Base-by-base conservation (phyloP, 2,329 filamentous ascomycete species). In the Alternaria viburni region DNA sequence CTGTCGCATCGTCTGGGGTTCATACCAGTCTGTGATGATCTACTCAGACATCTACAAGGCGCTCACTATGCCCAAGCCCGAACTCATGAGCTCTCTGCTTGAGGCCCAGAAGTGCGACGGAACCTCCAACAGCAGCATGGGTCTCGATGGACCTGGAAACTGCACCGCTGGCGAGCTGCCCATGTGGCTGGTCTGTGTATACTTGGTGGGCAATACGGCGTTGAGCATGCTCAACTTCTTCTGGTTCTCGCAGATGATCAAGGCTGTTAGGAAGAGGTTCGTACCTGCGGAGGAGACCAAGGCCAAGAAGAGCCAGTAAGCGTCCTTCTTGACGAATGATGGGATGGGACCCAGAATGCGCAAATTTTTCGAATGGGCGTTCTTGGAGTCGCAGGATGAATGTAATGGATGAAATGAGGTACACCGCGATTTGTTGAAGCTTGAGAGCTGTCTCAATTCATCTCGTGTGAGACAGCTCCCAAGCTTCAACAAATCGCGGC, bases 191-290 rank as follows among this genome's bases (percentile, higher is more conserved):
- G 89, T 87, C 1, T 81, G 80, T 11, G 81, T 88, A 9, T 95
- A 95, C 74, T 77, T 93, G n/a, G 83, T 84, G 10, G 89, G 88
- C 74, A 96, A 96, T 76, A 69, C 92, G 15, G 86, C 87, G 0
- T 84, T 96, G 47, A 94, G 93, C 74, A 83, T 86, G 19, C 83
- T 96, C 61, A 96, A 96, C 81, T 88, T 92, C 67, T 92, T 90
- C 80, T 96, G 92, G 92, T 95, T 95, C 77, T 85, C 87, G 71
- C 93, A 92, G 86, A 96, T 96, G 92, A 87, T 96, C 62, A 85
- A 88, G 61, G 91, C 92, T n/a, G 89, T 96, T 6, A 84, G 88
- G 65, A 93, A 92, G 83, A 86, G 92, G 19, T 96, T 96, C 74
- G 84, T 87, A 58, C 81, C 83, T 5, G 57, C 59, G 3, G 64